These are phyloP conservation scores for Radiomyces spectabilis DNA, from an alignment of 192 early-diverging fungal species.

Conservation along the genomic window DNA sequence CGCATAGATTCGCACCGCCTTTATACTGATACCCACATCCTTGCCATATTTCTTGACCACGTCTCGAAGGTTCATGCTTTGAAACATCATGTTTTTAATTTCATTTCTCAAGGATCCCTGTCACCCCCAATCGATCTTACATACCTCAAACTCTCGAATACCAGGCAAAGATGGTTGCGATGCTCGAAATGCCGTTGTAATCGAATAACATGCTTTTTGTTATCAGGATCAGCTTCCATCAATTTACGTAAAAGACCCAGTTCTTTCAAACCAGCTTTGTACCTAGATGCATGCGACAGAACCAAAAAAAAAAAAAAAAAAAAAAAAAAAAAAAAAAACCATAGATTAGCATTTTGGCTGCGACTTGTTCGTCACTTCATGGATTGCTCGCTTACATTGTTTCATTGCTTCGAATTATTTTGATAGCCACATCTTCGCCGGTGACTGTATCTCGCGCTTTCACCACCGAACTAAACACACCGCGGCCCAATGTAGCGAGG, in stretches of 20 bases:
- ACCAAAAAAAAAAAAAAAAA: background rate
- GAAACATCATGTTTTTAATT: background rate
- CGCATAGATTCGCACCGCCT: slow-evolving; percentile 86
- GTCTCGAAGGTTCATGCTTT: slow-evolving; percentile 83
- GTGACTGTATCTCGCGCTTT: slow-evolving; percentile 75
- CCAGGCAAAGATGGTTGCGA: slow-evolving; percentile 83
- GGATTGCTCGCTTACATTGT: slow-evolving; percentile 56
- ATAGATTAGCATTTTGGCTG: too few species aligned
- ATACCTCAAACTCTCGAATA: slow-evolving; percentile 87
- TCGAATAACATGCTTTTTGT: slow-evolving; percentile 84
- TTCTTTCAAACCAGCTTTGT: slow-evolving; percentile 84
- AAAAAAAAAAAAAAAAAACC: too few species aligned
- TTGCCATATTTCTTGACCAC: slow-evolving; percentile 94
- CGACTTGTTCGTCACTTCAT: background rate
- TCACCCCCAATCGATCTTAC: too few species aligned
- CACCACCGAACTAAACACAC: slow-evolving; percentile 93
- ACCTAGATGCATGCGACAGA: slow-evolving; percentile 35
- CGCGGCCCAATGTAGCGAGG: slow-evolving; percentile 78
- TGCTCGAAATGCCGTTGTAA: slow-evolving; percentile 85
- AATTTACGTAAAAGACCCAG: slow-evolving; percentile 84
- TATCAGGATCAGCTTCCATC: slow-evolving; percentile 74
- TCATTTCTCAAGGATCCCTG: too few species aligned
- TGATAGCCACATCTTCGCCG: slow-evolving; percentile 85
- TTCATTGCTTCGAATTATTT: slow-evolving; percentile 93
- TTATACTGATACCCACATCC: slow-evolving; percentile 87